Percentiles rank a stretch among this genome's conserved stretches.
Conservation (phyloP, 345 rosid genomes). For the Lagerstroemia speciosa region DNA sequence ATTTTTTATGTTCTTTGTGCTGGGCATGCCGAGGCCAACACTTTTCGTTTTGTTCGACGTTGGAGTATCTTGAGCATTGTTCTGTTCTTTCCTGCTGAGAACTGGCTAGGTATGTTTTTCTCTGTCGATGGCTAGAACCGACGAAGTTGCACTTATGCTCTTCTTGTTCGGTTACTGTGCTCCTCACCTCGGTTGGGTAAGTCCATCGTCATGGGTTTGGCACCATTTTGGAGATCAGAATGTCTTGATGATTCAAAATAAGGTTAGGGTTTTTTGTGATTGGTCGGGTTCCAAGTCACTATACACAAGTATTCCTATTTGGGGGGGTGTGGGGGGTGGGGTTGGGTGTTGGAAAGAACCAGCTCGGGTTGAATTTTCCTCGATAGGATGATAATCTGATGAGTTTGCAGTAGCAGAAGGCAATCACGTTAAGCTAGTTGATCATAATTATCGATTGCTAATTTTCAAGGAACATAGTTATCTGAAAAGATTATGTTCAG, state of each 20-base stretch:
- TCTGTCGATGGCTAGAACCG: neutral
- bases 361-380: neutral
- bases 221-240: no score
- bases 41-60: neutral
- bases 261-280: neutral
- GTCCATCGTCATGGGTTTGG: neutral
- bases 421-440: neutral
- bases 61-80: neutral
- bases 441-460: neutral
- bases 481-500: neutral
- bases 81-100: neutral
- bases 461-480: neutral
- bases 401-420: neutral
- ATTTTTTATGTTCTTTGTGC: no score
- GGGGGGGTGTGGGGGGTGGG: no score
- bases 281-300: neutral
- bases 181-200: neutral
- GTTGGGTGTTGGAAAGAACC: no score
- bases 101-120: neutral
- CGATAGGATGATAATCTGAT: neutral
- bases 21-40: neutral
- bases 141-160: neutral
- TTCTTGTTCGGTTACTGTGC: neutral
- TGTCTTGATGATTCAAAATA: neutral
- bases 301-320: no score